Percentiles rank a stretch among this genome's conserved stretches.
Conservation (phyloP, 2,329 filamentous ascomycete genomes). For the Monilinia aucupariae region DNA sequence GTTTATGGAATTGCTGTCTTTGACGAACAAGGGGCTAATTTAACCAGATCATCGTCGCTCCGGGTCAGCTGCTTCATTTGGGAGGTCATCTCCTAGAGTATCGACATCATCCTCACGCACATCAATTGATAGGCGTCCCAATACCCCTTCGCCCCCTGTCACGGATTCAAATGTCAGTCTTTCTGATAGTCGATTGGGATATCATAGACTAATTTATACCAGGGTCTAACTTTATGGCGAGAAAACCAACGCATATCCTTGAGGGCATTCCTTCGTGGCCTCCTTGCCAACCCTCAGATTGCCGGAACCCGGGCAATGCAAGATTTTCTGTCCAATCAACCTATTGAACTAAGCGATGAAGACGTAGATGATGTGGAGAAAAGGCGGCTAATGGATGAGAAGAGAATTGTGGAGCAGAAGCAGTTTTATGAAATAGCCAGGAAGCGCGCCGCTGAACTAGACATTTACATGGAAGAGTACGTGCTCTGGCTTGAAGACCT, state of each 20-base stretch:
- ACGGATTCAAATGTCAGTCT: conserved; percentile 9
- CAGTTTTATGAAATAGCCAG: conserved; percentile 94
- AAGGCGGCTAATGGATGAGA: conserved; percentile 78
- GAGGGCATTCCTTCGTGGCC: conserved; percentile 79
- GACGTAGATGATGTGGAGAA: conserved; percentile 76
- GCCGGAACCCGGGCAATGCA: conserved; percentile 76
- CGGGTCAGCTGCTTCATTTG: conserved; percentile 18
- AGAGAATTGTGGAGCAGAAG: conserved; percentile 85
- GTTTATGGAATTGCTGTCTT: conserved; percentile 12
- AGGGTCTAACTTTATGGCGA: conserved; percentile 61
- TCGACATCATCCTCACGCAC: conserved; percentile 14
- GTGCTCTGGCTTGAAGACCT: conserved; percentile 32
- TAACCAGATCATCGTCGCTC: conserved; percentile 21
- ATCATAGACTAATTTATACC: not conserved
- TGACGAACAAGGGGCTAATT: conserved; percentile 15
- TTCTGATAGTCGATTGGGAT: no score
- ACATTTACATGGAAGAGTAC: conserved; percentile 95
- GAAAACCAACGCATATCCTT: conserved; percentile 90
- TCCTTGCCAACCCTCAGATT: conserved; percentile 79
- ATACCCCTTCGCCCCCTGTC: not conserved
- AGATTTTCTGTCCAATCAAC: conserved; percentile 73
- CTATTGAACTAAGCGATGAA: conserved; percentile 70
- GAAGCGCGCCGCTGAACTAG: conserved; percentile 82
- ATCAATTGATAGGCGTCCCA: conserved; percentile 14
- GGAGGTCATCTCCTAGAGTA: conserved; percentile 12